These are phyloP conservation scores for Calocera viscosa DNA, from an alignment of 768 basidiomycete species.

Conservation along the genomic window DNA sequence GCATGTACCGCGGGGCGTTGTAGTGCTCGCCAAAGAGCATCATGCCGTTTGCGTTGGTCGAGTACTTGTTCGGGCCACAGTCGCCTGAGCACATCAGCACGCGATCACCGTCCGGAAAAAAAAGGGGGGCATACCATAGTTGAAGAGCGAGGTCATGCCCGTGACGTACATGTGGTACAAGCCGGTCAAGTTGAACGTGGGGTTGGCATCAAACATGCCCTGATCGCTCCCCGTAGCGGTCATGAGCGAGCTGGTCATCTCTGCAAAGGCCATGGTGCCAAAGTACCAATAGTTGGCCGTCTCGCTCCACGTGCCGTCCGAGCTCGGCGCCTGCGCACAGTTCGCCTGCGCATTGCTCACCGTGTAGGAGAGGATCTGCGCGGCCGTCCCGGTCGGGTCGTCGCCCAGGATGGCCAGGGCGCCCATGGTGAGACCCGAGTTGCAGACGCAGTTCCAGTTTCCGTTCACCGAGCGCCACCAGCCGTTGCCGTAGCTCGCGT, in stretches of 20 bases:
- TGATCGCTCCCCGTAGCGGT: constrained; percentile 32
- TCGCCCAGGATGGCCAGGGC: constrained; percentile 32
- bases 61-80: constrained; percentile 37
- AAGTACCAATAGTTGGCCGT: constrained; percentile 31
- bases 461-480: constrained; percentile 22
- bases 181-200: constrained; percentile 29
- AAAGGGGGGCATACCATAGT: constrained; percentile 11
- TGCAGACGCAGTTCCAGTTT: constrained; percentile 39
- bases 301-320: constrained; percentile 35
- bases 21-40: constrained; percentile 30
- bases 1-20: constrained; percentile 30
- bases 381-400: constrained; percentile 27
- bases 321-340: constrained; percentile 25
- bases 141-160: constrained; percentile 28
- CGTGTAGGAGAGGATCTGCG: constrained; percentile 24
- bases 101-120: not conserved
- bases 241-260: constrained; percentile 31
- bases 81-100: constrained; percentile 20
- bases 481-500: not conserved
- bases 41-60: constrained; percentile 35
- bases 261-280: constrained; percentile 29
- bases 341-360: constrained; percentile 29
- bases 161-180: constrained; percentile 35
- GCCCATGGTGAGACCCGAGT: constrained; percentile 33
- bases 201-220: constrained; percentile 28